phyloP scores from a whole-genome alignment of 257 asterid species.

The Anisodus acutangulus region DNA sequence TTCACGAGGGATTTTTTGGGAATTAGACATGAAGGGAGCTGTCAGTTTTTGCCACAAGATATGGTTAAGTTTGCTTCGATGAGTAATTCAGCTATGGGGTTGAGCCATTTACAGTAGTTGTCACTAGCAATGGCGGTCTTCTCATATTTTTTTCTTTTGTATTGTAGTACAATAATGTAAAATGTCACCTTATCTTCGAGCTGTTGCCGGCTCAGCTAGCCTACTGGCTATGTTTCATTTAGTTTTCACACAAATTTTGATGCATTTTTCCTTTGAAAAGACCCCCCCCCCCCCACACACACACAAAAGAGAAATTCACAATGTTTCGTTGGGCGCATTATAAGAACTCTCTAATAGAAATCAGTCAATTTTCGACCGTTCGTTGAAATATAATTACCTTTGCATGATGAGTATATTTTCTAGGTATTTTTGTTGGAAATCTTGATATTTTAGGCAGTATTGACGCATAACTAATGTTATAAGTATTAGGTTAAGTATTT shows the following conservation, averaged over 20 bases:
- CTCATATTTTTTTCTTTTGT: neutral
- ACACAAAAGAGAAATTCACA: no score
- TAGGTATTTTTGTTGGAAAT: no score
- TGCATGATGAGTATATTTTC: no score
- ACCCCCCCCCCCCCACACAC: no score
- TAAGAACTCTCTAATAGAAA: no score
- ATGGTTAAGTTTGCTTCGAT: slow-evolving; percentile 70
- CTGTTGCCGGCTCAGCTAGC: neutral
- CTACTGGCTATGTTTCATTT: neutral
- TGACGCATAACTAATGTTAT: no score
- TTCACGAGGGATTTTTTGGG: slow-evolving; percentile 92
- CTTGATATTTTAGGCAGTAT: no score
- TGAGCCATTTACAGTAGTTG: slow-evolving; percentile 62
- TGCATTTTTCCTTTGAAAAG: neutral
- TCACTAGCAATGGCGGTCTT: slow-evolving; percentile 40
- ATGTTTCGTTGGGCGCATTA: no score
- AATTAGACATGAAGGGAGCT: slow-evolving; percentile 61
- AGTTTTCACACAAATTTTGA: neutral
- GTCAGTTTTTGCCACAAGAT: slow-evolving; percentile 69
- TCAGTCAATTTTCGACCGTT: no score
- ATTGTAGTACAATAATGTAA: neutral
- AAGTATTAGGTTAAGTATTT: no score
- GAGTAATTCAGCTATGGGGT: slow-evolving; percentile 70
- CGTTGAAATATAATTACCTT: no score
- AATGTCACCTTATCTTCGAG: slow-evolving; percentile 1